Conservation (phyloP, 2,329 filamentous ascomycete genomes). For the Pseudovirgaria hyperparasitica region DNA sequence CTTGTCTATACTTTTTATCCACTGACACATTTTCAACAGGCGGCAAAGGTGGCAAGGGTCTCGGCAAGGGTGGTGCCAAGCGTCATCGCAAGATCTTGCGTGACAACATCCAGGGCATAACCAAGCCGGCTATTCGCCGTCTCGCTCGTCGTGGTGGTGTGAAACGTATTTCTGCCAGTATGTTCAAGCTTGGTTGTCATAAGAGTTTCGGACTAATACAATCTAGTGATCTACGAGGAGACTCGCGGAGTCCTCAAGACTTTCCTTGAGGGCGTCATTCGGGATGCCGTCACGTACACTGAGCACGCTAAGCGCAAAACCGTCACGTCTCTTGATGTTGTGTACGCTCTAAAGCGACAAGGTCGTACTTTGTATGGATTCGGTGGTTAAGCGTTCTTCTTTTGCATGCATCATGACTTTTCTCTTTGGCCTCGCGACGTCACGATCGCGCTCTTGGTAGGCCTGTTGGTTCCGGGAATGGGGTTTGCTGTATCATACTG, state of each 20-base stretch:
- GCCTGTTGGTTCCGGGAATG: no score
- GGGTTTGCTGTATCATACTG: no score
- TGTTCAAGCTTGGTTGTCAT: conserved; percentile 26
- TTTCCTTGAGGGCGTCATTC: conserved; percentile 72
- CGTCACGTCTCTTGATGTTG: conserved; percentile 49
- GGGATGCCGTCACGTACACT: conserved; percentile 69
- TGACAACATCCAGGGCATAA: conserved; percentile 99
- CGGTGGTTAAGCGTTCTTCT: conserved; percentile 41
- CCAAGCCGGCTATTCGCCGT: conserved; percentile 96
- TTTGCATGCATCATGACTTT: conserved; percentile 22
- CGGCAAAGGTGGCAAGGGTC: conserved; percentile 93
- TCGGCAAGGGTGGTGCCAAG: conserved; percentile 97
- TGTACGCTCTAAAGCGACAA: conserved; percentile 52
- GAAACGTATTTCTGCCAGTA: conserved; percentile 98
- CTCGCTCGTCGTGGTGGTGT: conserved; percentile 98
- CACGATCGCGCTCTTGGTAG: no score
- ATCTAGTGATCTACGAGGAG: conserved; percentile 66
- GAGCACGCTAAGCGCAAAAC: conserved; percentile 74
- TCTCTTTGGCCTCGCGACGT: conserved; percentile 1
- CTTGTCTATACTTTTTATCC: conserved; percentile 7
- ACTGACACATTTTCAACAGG: conserved; percentile 47
- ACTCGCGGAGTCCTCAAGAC: conserved; percentile 73
- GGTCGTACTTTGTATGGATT: conserved; percentile 50
- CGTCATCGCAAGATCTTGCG: conserved; percentile 98
- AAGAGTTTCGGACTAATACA: conserved; percentile 1